Conservation (phyloP, 495 filamentous ascomycete species). For the Neurospora pannonica region DNA sequence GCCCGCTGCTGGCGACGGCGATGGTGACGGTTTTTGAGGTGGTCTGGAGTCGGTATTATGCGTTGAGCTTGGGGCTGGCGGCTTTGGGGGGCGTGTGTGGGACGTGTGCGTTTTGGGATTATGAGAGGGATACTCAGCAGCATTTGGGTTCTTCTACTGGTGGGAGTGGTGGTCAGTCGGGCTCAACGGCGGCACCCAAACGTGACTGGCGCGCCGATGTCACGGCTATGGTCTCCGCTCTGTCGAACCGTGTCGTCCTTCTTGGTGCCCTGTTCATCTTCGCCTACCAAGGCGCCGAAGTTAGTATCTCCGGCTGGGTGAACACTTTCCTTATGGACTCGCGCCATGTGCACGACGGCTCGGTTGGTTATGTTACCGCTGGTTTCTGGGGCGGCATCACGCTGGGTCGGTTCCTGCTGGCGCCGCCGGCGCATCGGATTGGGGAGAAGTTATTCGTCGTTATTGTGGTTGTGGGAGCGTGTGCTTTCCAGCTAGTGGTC, state of each 20-base stretch:
- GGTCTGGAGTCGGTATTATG: slow-evolving; percentile 53
- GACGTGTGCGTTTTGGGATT: slow-evolving; percentile 50
- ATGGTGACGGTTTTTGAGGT: slow-evolving; percentile 39
- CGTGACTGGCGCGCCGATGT: slow-evolving; percentile 2
- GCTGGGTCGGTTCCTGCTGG: slow-evolving; percentile 58
- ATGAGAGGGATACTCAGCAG: slow-evolving; percentile 29
- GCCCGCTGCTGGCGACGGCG: slow-evolving; percentile 61
- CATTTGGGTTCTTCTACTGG: background rate
- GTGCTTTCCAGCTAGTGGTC: slow-evolving; percentile 58
- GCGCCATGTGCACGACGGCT: slow-evolving; percentile 53
- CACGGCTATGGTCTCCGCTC: slow-evolving; percentile 26
- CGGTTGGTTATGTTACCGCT: slow-evolving; percentile 70
- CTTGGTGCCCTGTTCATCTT: slow-evolving; percentile 71
- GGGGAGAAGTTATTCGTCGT: slow-evolving; percentile 63
- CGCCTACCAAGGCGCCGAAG: slow-evolving; percentile 71
- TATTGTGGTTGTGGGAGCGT: slow-evolving; percentile 46
- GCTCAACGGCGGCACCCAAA: no score
- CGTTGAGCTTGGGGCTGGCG: slow-evolving; percentile 43
- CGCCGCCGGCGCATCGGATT: slow-evolving; percentile 49
- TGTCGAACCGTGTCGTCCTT: slow-evolving; percentile 53
- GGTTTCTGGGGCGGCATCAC: slow-evolving; percentile 82
- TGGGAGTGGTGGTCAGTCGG: slow-evolving; percentile 7
- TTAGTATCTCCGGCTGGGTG: slow-evolving; percentile 72
- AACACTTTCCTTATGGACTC: slow-evolving; percentile 67
- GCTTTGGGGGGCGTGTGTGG: slow-evolving; percentile 39